A percentile compares a stretch with the other conserved stretches of the same genome.
Evolutionary conservation across 192 early-diverging fungal genomes (phyloP).

Genomic region (Backusella tuberculispora): DNA sequence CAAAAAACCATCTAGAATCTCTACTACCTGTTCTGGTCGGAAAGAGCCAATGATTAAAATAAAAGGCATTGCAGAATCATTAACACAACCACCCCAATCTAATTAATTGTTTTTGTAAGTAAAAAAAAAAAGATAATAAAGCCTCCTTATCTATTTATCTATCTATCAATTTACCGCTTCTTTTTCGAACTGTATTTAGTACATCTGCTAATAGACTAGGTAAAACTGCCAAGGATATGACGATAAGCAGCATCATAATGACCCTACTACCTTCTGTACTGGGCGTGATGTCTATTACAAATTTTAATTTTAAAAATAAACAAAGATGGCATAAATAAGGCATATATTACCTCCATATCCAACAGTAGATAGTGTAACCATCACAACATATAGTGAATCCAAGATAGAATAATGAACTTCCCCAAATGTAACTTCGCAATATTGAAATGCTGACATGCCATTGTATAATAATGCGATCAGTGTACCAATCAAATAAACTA

Average conservation of each 20-base stretch:
- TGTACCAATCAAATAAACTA: conserved; percentile 55
- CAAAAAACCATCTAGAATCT: conserved; percentile 48
- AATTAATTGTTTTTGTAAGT: neutral
- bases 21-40: conserved; percentile 38
- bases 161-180: neutral
- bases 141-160: too few relatives aligned
- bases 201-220: conserved; percentile 53
- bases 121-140: neutral
- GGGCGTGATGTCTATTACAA: conserved; percentile 55
- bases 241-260: conserved; percentile 60
- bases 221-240: conserved; percentile 55
- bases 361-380: conserved; percentile 67
- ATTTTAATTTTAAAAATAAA: neutral
- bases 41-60: conserved; percentile 48
- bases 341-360: conserved; percentile 53
- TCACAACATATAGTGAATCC: conserved; percentile 56
- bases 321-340: neutral
- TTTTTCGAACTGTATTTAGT: conserved; percentile 43
- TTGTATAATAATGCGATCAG: conserved; percentile 60
- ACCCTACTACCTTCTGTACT: conserved; percentile 50
- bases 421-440: conserved; percentile 57
- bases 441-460: conserved; percentile 61
- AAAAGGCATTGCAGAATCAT: conserved; percentile 27
- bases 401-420: conserved; percentile 22
- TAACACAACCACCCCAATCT: conserved; percentile 28